Evolutionary conservation across 768 basidiomycete species (phyloP), one percentile per base, ranked within the genome.

Genomic region (Suillus bovinus): DNA sequence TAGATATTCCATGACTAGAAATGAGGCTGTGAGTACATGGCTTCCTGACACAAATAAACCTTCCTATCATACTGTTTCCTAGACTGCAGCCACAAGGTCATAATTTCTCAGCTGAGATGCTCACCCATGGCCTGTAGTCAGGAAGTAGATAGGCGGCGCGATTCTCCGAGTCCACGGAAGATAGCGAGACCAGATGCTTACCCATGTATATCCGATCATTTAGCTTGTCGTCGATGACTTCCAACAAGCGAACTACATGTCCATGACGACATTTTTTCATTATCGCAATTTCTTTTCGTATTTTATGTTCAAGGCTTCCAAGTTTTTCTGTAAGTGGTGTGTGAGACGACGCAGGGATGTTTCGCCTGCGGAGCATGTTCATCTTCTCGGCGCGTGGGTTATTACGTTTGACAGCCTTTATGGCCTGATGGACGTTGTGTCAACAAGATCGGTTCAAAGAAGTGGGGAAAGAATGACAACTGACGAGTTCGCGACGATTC

Each of bases 181-280:
- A 64, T 11, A 59, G 63, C 58, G 59, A 59, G 59, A 64, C 50
- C 60, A 54, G n/a, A 11, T 34, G 83, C 93, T 75, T 68, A 96
- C 95, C 90, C 84, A 99, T 91, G 76, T 93, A 98, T 47, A 99
- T 91, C 77, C 90, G 91, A 69, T 92, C 89, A 56, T 85, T 85
- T 66, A 90, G 83, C 47, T 87, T 85, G 76, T 98, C 97, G 74
- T 99, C 96, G 64, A 99, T 96, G 71, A 98, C 94, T 74, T 98
- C 95, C 68, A 87, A 86, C 61, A 99, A 82, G 65, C 89, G 82
- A 13, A 98, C 94, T 62, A 97, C 88, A 72, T 97, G 89, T 0
- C 91, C 89, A 71, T 97, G 94, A 53, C 88, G 80, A 69, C 93
- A 90, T 72, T 97, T 96, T 81, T 98, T 99, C 93, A 99, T 97